phyloP scores from a whole-genome alignment of 2,329 filamentous ascomycete species.

The Arthrobotrys iridis region DNA sequence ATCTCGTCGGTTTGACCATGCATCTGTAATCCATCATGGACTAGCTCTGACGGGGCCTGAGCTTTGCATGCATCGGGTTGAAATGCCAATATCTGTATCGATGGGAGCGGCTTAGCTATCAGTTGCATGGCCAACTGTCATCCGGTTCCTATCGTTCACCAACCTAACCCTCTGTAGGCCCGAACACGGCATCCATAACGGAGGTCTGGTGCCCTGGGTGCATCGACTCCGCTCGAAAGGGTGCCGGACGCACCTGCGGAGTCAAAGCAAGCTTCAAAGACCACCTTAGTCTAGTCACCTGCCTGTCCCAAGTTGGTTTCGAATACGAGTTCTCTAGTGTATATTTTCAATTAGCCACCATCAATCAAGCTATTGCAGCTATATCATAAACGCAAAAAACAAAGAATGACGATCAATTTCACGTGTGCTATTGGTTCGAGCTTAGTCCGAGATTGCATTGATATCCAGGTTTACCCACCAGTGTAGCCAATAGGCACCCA shows the following conservation, averaged over 20 bases:
- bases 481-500: slow-evolving; percentile 47
- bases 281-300: slow-evolving; percentile 30
- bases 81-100: slow-evolving; percentile 13
- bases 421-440: slow-evolving; percentile 32
- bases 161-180: not conserved
- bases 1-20: slow-evolving; percentile 27
- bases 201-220: slow-evolving; percentile 2
- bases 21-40: slow-evolving; percentile 24
- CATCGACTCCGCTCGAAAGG: not conserved
- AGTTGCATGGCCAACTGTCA: not conserved
- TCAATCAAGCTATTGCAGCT: slow-evolving; percentile 29
- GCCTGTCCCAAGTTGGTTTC: slow-evolving; percentile 29
- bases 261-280: slow-evolving; percentile 22
- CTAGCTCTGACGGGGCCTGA: slow-evolving; percentile 20
- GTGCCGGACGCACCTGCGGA: slow-evolving; percentile 14
- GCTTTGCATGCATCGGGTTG: slow-evolving; percentile 31
- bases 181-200: not conserved
- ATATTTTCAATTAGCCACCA: slow-evolving; percentile 25
- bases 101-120: slow-evolving; percentile 5
- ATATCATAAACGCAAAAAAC: slow-evolving; percentile 31
- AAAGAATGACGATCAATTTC: slow-evolving; percentile 37
- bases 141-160: slow-evolving; percentile 13
- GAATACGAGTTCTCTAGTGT: slow-evolving; percentile 40
- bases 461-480: slow-evolving; percentile 37
- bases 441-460: slow-evolving; percentile 15